Conservation (phyloP, 176 grass and related monocot genomes). For the Chloris gayana region DNA sequence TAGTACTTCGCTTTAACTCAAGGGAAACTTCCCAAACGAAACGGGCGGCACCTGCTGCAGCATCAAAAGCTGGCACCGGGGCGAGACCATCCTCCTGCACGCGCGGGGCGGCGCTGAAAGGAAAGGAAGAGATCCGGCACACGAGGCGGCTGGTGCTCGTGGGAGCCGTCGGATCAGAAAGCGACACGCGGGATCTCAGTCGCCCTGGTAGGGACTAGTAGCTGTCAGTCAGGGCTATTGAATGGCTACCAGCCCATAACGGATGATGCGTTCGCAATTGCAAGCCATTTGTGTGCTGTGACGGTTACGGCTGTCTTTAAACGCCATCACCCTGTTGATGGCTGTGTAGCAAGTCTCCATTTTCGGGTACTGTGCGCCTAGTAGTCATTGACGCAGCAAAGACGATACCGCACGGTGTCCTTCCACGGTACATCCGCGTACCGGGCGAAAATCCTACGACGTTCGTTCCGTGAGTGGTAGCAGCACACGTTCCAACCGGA, state of each 20-base stretch:
- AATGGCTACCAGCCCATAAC: background rate
- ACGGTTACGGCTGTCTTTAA: background rate
- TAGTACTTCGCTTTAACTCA: conserved; percentile 17
- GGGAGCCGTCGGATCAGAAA: conserved; percentile 1
- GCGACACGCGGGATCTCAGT: background rate
- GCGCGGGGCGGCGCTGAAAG: background rate
- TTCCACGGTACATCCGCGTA: no score
- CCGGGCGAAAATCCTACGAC: background rate
- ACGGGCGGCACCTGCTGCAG: conserved; percentile 13
- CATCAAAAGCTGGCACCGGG: background rate
- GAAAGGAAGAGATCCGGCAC: background rate
- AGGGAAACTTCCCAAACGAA: conserved; percentile 46
- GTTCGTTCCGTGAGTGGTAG: no score
- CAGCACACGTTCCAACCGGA: no score
- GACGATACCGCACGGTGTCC: no score
- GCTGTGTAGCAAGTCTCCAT: background rate
- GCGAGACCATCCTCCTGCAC: background rate
- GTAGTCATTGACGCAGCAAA: no score
- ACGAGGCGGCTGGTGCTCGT: background rate
- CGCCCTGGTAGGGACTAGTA: background rate
- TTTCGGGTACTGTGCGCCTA: no score
- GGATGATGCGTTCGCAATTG: background rate
- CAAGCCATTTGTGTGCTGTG: background rate
- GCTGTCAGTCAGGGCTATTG: background rate
- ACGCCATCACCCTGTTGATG: background rate